Conservation (phyloP, 176 grass and related monocot species). For the Cenchrus fungigraminus region DNA sequence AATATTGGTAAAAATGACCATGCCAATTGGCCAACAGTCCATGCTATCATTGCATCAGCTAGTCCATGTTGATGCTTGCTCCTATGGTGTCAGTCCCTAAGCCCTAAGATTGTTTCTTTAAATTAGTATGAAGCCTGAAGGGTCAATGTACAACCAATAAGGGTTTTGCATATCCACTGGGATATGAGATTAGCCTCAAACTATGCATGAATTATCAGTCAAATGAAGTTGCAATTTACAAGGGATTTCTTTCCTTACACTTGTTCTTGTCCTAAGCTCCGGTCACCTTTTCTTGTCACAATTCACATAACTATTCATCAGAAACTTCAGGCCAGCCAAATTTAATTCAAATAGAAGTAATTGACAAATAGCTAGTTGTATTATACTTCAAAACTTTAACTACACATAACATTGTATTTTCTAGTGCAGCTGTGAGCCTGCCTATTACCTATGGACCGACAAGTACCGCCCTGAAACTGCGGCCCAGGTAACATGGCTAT, state of each 20-base stretch:
- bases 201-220: conserved; percentile 4
- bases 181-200: conserved; percentile 8
- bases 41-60: neutral
- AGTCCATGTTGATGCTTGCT: conserved; percentile 2
- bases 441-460: conserved; percentile 67
- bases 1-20: conserved; percentile 17
- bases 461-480: conserved; percentile 87
- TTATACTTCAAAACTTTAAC: conserved; percentile 12
- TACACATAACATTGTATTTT: conserved; percentile 17
- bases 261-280: conserved; percentile 16
- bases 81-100: conserved; percentile 7
- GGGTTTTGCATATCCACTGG: conserved; percentile 4
- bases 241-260: neutral
- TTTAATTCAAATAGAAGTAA: conserved; percentile 1
- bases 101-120: neutral
- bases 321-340: neutral
- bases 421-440: conserved; percentile 48
- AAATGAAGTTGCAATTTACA: conserved; percentile 2
- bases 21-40: conserved; percentile 22
- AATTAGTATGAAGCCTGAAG: neutral
- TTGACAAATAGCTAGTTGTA: neutral
- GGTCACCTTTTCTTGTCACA: neutral
- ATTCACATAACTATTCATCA: neutral
- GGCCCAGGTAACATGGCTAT: conserved; percentile 66
- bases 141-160: conserved; percentile 1